Evolutionary conservation across 2,329 filamentous ascomycete species (phyloP), one percentile per base, ranked within the genome.

Genomic region (Arthrinium puccinioides): DNA sequence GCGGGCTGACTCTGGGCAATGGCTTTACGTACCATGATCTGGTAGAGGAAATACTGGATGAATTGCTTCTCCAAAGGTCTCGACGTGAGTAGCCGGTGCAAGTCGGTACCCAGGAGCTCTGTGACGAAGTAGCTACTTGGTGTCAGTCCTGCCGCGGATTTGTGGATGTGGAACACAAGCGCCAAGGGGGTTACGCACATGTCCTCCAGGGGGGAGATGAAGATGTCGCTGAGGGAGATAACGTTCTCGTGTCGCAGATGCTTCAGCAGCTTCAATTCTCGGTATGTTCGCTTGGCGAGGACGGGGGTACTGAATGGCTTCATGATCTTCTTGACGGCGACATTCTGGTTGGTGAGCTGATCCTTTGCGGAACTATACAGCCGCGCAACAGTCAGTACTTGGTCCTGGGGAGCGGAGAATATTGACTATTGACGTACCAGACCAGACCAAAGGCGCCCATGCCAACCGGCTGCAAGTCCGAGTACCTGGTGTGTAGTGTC

Each of bases 291-390:
- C 73, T 98, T 98, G 41, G 92, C 92, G 32, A 98, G 74, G 41
- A 98, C 92, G 1, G 92, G 89, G n/a, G 92, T 98, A 74, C 89
- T 96, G 68, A 98, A 98, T 9, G 92, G 92, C 73, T 97, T 98
- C 90, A 98, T 97, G 59, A 98, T 98, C 79, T 98, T 98, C 78
- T 98, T 98, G 61, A 98, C 89, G 42, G 92, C 92, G 44, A 98
- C 92, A 65, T 89, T 88, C 64, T 96, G 89, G 61, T 79, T 86
- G 43, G 92, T 97, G 65, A 98, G 87, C 70, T 97, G 89, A 64
- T 98, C 92, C 67, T 88, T 90, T 41, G 92, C 92, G 47, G 92
- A 97, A 67, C 90, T 97, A 25, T 51, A 45, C 26, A 16, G 37
- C 30, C 28, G 36, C 5, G 23, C 13, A 5, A 14, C 15, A 25